Percentiles rank a stretch among this genome's conserved stretches.
These are phyloP conservation scores for Talaromyces trachyspermus DNA, from an alignment of 495 filamentous ascomycete species.

Conservation along the genomic window DNA sequence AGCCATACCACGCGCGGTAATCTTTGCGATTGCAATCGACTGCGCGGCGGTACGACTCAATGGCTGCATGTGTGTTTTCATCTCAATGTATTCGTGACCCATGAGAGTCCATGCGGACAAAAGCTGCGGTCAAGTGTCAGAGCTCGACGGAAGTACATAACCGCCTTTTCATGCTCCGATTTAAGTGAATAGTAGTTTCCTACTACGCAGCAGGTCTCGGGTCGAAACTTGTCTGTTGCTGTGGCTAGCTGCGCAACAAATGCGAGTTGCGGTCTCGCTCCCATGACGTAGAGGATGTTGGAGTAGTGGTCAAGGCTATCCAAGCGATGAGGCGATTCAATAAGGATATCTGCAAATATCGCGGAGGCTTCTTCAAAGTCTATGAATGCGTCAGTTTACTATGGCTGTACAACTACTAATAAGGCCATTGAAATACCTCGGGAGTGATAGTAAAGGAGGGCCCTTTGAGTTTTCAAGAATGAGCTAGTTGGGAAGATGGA, in stretches of 20 bases:
- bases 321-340: slow-evolving; percentile 75
- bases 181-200: slow-evolving; percentile 95
- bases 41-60: slow-evolving; percentile 92
- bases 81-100: slow-evolving; percentile 98
- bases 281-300: slow-evolving; percentile 94
- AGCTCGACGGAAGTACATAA: slow-evolving; percentile 94
- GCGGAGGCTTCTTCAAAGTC: slow-evolving; percentile 81
- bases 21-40: slow-evolving; percentile 96
- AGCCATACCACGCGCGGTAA: slow-evolving; percentile 96
- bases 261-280: slow-evolving; percentile 74
- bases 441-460: slow-evolving; percentile 85
- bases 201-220: slow-evolving; percentile 93
- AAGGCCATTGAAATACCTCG: slow-evolving; percentile 45
- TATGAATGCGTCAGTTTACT: slow-evolving; percentile 13
- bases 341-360: slow-evolving; percentile 75
- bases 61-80: slow-evolving; percentile 99
- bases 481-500: slow-evolving; percentile 75
- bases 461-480: slow-evolving; percentile 84
- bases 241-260: slow-evolving; percentile 88
- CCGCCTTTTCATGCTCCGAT: slow-evolving; percentile 94
- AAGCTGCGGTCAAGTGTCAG: slow-evolving; percentile 90
- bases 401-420: not conserved
- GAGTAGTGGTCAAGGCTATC: slow-evolving; percentile 92
- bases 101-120: slow-evolving; percentile 96
- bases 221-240: slow-evolving; percentile 87